Conservation (phyloP, 75 land plant species). For the Azolla pinnata region DNA sequence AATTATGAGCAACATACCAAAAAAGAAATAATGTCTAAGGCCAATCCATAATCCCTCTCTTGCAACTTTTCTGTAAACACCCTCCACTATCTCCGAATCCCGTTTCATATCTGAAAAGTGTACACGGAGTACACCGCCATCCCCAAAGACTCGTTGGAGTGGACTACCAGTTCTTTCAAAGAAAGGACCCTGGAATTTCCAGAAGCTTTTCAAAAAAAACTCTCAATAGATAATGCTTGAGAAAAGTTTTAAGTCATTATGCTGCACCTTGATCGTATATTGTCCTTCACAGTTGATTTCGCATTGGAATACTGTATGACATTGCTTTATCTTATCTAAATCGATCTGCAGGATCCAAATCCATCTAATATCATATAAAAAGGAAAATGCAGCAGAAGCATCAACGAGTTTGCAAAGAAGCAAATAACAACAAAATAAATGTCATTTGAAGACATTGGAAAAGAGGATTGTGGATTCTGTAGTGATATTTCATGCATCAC, state of each 20-base stretch:
- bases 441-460: no score
- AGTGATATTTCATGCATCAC: no score
- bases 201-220: neutral
- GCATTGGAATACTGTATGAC: neutral
- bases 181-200: constrained; percentile 39
- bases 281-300: neutral
- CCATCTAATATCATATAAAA: no score
- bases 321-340: neutral
- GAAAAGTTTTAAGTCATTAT: neutral
- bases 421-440: no score
- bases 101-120: constrained; percentile 28
- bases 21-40: constrained; percentile 43
- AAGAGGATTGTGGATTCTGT: no score
- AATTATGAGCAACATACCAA: constrained; percentile 34
- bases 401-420: no score
- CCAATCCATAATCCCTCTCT: constrained; percentile 57
- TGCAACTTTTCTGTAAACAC: constrained; percentile 17
- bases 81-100: constrained; percentile 2
- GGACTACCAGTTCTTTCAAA: constrained; percentile 28
- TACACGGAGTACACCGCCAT: constrained; percentile 54
- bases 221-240: neutral
- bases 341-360: no score
- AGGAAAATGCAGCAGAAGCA: no score
- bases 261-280: neutral
- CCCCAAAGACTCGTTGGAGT: constrained; percentile 62